These are phyloP conservation scores for Dactylellina cionopaga DNA, from an alignment of 2,329 filamentous ascomycete species.

Conservation along the genomic window DNA sequence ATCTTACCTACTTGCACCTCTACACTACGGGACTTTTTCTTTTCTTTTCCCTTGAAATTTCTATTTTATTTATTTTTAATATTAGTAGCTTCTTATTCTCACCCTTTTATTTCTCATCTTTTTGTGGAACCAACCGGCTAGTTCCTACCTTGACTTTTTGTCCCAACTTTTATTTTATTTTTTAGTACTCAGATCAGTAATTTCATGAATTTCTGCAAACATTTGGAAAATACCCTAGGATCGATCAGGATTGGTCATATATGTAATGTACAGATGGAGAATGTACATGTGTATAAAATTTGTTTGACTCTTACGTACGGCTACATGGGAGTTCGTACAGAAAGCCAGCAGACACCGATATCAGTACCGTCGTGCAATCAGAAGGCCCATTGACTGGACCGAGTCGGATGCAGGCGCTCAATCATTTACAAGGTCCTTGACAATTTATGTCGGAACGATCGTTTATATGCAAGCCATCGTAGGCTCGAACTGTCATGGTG, in stretches of 20 bases:
- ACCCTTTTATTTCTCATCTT: slow-evolving; percentile 17
- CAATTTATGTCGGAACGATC: slow-evolving; percentile 28
- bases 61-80: background rate
- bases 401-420: slow-evolving; percentile 9
- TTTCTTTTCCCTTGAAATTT: slow-evolving; percentile 6
- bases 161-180: slow-evolving; percentile 41
- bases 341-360: background rate
- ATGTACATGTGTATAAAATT: background rate
- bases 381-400: slow-evolving; percentile 18
- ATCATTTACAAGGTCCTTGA: slow-evolving; percentile 19
- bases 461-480: slow-evolving; percentile 22
- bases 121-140: slow-evolving; percentile 45
- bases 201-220: slow-evolving; percentile 18
- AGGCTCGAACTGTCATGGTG: background rate
- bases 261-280: background rate
- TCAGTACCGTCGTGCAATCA: slow-evolving; percentile 38
- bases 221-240: slow-evolving; percentile 26
- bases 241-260: slow-evolving; percentile 30
- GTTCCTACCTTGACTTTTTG: slow-evolving; percentile 25
- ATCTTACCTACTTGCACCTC: too few species aligned
- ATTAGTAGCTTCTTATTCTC: background rate
- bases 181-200: slow-evolving; percentile 22
- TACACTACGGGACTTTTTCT: slow-evolving; percentile 31
- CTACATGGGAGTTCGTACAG: slow-evolving; percentile 6
- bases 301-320: slow-evolving; percentile 43